A percentile compares a stretch with the other conserved stretches of the same genome.
phyloP scores from a whole-genome alignment of 352 stramenopile species.

The Ochromonadaceae sp. region DNA sequence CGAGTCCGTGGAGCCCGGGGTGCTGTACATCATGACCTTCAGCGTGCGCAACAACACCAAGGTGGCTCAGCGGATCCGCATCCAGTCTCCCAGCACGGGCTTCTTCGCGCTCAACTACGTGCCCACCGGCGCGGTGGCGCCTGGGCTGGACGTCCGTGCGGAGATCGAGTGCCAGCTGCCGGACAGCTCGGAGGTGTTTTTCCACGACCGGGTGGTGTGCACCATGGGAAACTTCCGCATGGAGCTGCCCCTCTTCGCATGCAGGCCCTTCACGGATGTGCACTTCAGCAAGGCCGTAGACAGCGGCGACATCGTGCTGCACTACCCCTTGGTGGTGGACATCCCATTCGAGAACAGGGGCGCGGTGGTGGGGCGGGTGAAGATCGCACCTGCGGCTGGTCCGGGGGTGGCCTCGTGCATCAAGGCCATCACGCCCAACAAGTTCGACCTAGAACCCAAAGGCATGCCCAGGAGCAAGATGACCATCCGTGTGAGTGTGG shows the following conservation, averaged over 20 bases:
- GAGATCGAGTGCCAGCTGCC: constrained; percentile 37
- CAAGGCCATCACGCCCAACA: too few species aligned
- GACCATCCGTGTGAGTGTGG: constrained; percentile 11
- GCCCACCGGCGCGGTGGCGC: constrained; percentile 26
- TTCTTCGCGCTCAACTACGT: constrained; percentile 36
- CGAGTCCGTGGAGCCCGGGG: constrained; percentile 20
- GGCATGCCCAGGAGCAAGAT: neutral
- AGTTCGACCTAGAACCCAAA: neutral
- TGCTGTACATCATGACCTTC: constrained; percentile 29
- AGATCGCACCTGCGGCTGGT: neutral
- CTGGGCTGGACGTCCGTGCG: constrained; percentile 33
- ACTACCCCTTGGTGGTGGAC: neutral
- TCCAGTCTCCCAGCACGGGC: constrained; percentile 17
- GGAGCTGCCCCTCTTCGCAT: constrained; percentile 22
- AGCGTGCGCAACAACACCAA: constrained; percentile 20
- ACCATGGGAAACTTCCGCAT: constrained; percentile 9
- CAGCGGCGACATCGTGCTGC: constrained; percentile 20
- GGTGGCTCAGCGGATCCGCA: constrained; percentile 22
- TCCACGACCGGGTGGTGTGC: constrained; percentile 19
- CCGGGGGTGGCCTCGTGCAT: too few species aligned
- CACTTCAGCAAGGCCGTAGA: constrained; percentile 15
- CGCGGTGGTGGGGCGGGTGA: neutral
- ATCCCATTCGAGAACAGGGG: neutral
- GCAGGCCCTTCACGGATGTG: constrained; percentile 17
- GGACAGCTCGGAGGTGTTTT: constrained; percentile 11